phyloP scores from a whole-genome alignment of 2,329 filamentous ascomycete species.

The Sarocladium kiliense region DNA sequence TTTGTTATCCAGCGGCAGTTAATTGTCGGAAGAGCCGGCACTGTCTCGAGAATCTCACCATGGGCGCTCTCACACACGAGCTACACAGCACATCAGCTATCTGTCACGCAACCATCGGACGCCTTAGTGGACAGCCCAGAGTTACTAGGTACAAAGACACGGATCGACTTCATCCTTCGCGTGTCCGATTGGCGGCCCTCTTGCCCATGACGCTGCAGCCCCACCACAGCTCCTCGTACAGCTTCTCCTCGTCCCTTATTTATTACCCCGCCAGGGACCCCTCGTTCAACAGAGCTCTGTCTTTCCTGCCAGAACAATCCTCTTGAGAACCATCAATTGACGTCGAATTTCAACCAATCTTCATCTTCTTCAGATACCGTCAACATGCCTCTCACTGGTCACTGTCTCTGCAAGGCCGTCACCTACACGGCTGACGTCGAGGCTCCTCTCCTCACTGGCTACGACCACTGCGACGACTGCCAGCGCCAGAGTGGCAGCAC shows the following conservation, averaged over 20 bases:
- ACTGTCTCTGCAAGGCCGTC: slow-evolving; percentile 67
- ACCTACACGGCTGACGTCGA: slow-evolving; percentile 59
- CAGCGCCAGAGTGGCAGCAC: slow-evolving; percentile 65
- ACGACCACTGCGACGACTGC: slow-evolving; percentile 71
- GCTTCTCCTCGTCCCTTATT: slow-evolving; percentile 6
- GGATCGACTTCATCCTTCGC: background rate
- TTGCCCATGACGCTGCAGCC: slow-evolving; percentile 19
- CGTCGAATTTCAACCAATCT: background rate
- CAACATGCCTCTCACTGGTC: slow-evolving; percentile 61
- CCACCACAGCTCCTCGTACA: slow-evolving; percentile 17
- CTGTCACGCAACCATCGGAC: too few species aligned
- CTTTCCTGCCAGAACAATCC: background rate
- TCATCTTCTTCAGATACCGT: slow-evolving; percentile 10
- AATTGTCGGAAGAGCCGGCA: too few species aligned
- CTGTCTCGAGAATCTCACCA: too few species aligned
- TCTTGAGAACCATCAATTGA: background rate
- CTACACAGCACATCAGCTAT: too few species aligned
- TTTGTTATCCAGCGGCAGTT: too few species aligned
- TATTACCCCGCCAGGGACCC: slow-evolving; percentile 20
- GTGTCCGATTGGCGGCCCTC: background rate
- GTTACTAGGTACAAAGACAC: too few species aligned
- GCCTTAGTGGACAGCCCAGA: too few species aligned
- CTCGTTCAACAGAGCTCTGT: background rate
- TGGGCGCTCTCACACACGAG: too few species aligned
- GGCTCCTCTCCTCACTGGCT: slow-evolving; percentile 49